Conservation (phyloP, 352 stramenopile genomes). For the Phytophthora citricola region DNA sequence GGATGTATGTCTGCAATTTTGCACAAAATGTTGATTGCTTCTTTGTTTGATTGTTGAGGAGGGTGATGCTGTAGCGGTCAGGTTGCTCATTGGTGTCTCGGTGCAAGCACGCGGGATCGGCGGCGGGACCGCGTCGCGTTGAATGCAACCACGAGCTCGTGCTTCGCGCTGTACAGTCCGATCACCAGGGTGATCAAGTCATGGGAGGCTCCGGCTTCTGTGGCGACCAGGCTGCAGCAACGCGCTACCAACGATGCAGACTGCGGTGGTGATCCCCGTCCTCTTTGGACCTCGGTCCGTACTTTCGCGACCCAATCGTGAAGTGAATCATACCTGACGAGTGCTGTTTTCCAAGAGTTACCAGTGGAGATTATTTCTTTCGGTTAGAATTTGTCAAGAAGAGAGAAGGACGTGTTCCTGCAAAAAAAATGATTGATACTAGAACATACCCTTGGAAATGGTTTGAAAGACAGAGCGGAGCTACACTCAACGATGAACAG, state of each 20-base stretch:
- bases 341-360: not conserved
- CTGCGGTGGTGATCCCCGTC: not conserved
- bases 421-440: not conserved
- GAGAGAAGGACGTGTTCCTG: not conserved
- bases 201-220: slow-evolving; percentile 1
- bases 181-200: not conserved
- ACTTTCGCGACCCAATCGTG: not conserved
- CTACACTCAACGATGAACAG: not conserved
- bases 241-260: not conserved
- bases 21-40: slow-evolving; percentile 3
- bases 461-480: not conserved
- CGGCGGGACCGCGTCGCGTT: not conserved
- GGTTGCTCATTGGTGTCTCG: not conserved
- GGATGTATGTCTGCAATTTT: slow-evolving; percentile 1
- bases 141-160: not conserved
- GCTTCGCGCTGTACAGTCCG: no score
- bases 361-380: no score
- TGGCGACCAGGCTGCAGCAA: slow-evolving; percentile 4
- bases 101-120: slow-evolving; percentile 9
- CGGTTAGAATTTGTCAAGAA: no score
- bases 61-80: slow-evolving; percentile 12
- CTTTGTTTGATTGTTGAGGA: slow-evolving; percentile 1
- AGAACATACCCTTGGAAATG: not conserved
- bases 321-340: not conserved
- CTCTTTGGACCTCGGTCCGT: slow-evolving; percentile 1